Base-by-base conservation (phyloP, 2,329 filamentous ascomycete species). In the Pseudogymnoascus sp. region DNA sequence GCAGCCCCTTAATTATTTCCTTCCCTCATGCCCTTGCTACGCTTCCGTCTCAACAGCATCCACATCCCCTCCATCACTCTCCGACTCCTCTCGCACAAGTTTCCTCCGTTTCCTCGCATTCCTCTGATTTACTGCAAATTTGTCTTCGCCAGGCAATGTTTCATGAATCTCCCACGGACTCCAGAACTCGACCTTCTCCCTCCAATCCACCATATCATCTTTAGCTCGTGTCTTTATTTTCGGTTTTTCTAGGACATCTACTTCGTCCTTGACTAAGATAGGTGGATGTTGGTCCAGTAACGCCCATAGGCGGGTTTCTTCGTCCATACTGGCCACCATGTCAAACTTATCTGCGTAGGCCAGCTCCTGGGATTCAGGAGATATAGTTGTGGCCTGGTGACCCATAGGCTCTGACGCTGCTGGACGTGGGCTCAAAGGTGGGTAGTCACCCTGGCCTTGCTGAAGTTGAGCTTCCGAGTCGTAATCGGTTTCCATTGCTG, bases 161-260 rank as follows among this genome's bases (percentile, higher is more conserved):
- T n/a, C 34, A 18, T 40, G 34, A 2, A 59, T 64, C 64, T 74
- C 72, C 72, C 72, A 74, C 14, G 66, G 61, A 66, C 69, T 72
- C 64, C 69, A 68, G 62, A 67, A 71, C 28, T 71, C 68, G 0
- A 67, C 49, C 60, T 64, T 63, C 2, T 66, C 64, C 25, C 72
- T 72, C 72, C 72, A 74, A 62, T 67, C 63, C 16, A 49, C 59
- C 7, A 61, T 62, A 14, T 31, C 46, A 3, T 63, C 28, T 12
- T 31, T 62, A 3, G 21, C 4, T 40, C 25, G 21, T 11, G 25
- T 7, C 21, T 60, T 60, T 63, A 63, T 14, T 37, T 37, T 60
- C 16, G 49, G 28, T 8, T 56, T 62, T 56, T 28, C 3, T 1
- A 16, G 16, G 18, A 37, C 11, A 8, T 59, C 40, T 56, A 11